Base-by-base conservation (phyloP, 768 basidiomycete species). In the Russula sp. region DNA sequence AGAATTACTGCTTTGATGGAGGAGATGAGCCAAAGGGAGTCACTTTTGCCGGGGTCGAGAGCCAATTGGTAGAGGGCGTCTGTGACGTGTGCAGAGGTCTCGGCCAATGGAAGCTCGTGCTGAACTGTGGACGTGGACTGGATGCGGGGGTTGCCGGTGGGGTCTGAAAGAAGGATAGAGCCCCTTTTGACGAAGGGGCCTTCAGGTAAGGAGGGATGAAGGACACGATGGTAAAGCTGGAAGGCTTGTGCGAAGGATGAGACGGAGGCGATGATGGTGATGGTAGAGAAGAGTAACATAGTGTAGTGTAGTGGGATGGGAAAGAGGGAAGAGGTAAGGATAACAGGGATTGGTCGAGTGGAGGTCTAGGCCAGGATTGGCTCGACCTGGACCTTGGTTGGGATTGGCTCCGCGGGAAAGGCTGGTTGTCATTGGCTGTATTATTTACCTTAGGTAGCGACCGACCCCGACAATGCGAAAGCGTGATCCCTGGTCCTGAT, bases 31-130 rank as follows among this genome's bases (percentile, higher is more conserved):
- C 83, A 86, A 66, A 78, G 77, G 62, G 79, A 66, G 44, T 67
- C 68, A 60, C 79, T 78, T 22, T 71, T 71, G 27, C 75, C 75
- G 44, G 76, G 78, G 64, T 77, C 75, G 66, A 93, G 76, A 50
- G 91, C 87, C 51, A 92, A 74, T 75, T 92, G 89, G 73, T 91
- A 91, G 59, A 87, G 73, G 16, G 82, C 79, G 9, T 75, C 73
- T 57, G 77, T 75, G 16, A 73, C 64, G 22, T 77, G 70, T 51
- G 73, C 75, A 35, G 69, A 55, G 61, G 65, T 57, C 66, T 70
- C 73, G 48, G 78, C 69, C 68, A 84, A 81, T 11, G 76, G 73
- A 39, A 86, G 73, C 72, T 86, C 83, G 60, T 81, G 69, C 16
- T 71, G 68, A 48, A 82, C 70, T 4, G 77, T 74, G n/a, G 79